Conservation (phyloP, 768 basidiomycete species). For the Suillus americanus region DNA sequence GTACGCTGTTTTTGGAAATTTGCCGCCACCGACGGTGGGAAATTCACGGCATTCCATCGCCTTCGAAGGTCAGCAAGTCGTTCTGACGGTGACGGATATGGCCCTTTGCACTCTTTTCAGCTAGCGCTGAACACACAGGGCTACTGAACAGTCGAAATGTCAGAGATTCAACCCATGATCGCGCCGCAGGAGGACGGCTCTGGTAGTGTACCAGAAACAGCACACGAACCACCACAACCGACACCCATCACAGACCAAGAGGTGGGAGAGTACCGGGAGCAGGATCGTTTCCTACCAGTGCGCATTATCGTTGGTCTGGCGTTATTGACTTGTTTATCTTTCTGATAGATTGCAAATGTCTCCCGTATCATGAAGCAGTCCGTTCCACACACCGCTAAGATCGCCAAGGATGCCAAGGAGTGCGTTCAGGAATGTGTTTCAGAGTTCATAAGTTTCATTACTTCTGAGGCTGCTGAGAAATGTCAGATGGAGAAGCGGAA, state of each 20-base stretch:
- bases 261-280: constrained; percentile 92
- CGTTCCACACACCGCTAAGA: constrained; percentile 89
- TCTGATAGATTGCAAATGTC: constrained; percentile 89
- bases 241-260: constrained; percentile 88
- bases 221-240: constrained; percentile 50
- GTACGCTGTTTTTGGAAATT: neutral
- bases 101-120: neutral
- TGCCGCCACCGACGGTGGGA: constrained; percentile 1
- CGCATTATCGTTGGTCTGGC: constrained; percentile 23
- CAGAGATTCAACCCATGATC: constrained; percentile 34
- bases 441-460: constrained; percentile 98
- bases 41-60: neutral
- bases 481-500: constrained; percentile 95
- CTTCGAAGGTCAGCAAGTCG: constrained; percentile 2
- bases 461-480: constrained; percentile 94
- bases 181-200: constrained; percentile 45
- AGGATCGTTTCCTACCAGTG: constrained; percentile 94
- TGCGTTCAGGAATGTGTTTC: constrained; percentile 98
- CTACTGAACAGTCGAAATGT: constrained; percentile 20
- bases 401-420: constrained; percentile 97
- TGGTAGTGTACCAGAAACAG: constrained; percentile 25
- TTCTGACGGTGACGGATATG: neutral
- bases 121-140: neutral
- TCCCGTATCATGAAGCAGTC: constrained; percentile 95
- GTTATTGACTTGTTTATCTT: neutral